Evolutionary conservation across 108 stramenopile genomes (phyloP).

Genomic region (Cyclotella cryptica): DNA sequence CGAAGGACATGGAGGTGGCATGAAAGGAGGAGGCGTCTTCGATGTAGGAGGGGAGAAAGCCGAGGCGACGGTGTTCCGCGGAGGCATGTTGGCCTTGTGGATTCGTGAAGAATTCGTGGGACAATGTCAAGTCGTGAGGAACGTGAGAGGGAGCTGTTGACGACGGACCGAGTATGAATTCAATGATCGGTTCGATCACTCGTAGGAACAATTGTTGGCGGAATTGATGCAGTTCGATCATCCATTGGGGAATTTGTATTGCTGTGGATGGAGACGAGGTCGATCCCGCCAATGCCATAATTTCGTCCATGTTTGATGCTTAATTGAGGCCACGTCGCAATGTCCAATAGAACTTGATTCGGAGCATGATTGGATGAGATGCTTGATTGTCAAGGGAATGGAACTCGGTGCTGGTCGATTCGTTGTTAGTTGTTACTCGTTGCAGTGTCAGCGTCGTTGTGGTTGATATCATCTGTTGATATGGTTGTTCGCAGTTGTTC

Average conservation of each 20-base stretch:
- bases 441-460: too few species aligned
- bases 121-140: not conserved
- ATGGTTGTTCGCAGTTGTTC: too few species aligned
- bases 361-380: too few species aligned
- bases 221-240: conserved; percentile 65
- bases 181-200: conserved; percentile 82
- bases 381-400: too few species aligned
- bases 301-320: conserved; percentile 4
- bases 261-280: not conserved
- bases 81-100: conserved; percentile 1
- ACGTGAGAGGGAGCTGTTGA: not conserved
- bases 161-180: conserved; percentile 65
- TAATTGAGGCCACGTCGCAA: not conserved
- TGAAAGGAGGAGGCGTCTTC: conserved; percentile 57
- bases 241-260: conserved; percentile 71
- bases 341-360: too few species aligned
- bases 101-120: conserved; percentile 2
- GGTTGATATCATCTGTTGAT: too few species aligned
- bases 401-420: too few species aligned
- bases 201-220: conserved; percentile 73
- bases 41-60: conserved; percentile 77
- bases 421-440: too few species aligned
- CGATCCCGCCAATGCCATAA: not conserved
- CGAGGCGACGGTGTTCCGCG: conserved; percentile 65
- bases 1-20: conserved; percentile 83